Percentiles rank a stretch among this genome's conserved stretches.
phyloP scores from a whole-genome alignment of 805 yeast species.

The Yamadazyma ubonensis region DNA sequence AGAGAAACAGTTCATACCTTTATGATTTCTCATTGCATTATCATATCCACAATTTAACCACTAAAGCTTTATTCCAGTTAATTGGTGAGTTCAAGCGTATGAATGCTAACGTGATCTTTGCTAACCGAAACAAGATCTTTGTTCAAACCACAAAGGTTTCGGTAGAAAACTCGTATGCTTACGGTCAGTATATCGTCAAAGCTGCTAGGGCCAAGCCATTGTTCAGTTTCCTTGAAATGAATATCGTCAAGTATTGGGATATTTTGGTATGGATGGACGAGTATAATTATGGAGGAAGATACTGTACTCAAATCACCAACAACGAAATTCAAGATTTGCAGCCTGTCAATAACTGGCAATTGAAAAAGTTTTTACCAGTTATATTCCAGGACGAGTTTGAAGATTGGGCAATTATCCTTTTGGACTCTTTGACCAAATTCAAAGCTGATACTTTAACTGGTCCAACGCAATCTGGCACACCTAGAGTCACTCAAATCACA shows the following conservation, averaged over 20 bases:
- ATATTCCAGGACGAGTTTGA: conserved; percentile 80
- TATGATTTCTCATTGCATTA: conserved; percentile 80
- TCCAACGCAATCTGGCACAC: conserved; percentile 44
- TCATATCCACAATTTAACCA: conserved; percentile 83
- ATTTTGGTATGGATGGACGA: conserved; percentile 93
- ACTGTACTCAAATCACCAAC: conserved; percentile 45
- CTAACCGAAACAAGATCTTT: conserved; percentile 72
- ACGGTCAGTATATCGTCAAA: conserved; percentile 77
- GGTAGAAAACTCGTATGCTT: conserved; percentile 87
- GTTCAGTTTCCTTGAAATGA: conserved; percentile 77
- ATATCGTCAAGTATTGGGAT: conserved; percentile 84
- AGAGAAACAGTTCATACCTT: conserved; percentile 65
- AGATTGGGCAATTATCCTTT: conserved; percentile 77
- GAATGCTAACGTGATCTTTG: conserved; percentile 79
- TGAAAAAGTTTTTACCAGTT: conserved; percentile 68
- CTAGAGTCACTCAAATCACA: conserved; percentile 67
- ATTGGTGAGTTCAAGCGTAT: conserved; percentile 73
- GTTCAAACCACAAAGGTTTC: conserved; percentile 71
- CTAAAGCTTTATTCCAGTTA: conserved; percentile 77
- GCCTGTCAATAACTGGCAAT: conserved; percentile 73
- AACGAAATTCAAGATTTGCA: conserved; percentile 44
- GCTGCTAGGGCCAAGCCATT: conserved; percentile 77
- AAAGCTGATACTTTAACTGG: conserved; percentile 45
- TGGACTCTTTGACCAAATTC: conserved; percentile 63
- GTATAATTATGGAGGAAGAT: conserved; percentile 78